phyloP scores from a whole-genome alignment of 2,329 filamentous ascomycete genomes.

The Orbilia oligospora region DNA sequence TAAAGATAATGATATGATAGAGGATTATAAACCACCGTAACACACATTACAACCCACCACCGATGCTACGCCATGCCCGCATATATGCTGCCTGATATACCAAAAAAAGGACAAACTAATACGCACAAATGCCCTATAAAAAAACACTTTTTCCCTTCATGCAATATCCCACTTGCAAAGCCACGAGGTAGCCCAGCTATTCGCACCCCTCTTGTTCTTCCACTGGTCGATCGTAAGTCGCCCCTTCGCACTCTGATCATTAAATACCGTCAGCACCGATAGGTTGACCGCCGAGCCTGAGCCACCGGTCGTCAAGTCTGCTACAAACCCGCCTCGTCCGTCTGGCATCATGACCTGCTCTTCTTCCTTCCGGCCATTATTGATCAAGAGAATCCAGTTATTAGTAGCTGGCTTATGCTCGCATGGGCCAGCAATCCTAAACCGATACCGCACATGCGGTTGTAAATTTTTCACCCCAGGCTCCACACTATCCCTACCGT shows the following conservation, averaged over 20 bases:
- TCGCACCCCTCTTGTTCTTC: constrained; percentile 35
- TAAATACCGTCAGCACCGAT: constrained; percentile 30
- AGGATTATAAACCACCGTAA: not conserved
- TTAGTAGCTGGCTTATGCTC: constrained; percentile 34
- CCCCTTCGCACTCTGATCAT: constrained; percentile 29
- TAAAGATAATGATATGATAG: not conserved
- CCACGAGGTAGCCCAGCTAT: constrained; percentile 29
- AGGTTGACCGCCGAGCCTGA: constrained; percentile 28
- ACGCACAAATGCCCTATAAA: constrained; percentile 14
- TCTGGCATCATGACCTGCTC: constrained; percentile 36
- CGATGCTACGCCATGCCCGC: constrained; percentile 19
- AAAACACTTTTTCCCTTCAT: not conserved
- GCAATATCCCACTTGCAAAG: constrained; percentile 37
- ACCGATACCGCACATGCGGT: constrained; percentile 35
- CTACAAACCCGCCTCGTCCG: constrained; percentile 42
- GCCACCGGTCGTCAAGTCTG: constrained; percentile 26
- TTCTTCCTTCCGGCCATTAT: constrained; percentile 26
- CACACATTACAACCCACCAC: constrained; percentile 40
- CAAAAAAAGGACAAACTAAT: constrained; percentile 5
- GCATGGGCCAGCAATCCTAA: constrained; percentile 40
- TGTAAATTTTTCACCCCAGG: constrained; percentile 22
- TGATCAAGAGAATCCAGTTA: constrained; percentile 37
- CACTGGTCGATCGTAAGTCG: constrained; percentile 33
- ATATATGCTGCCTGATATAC: not conserved
- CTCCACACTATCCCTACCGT: constrained; percentile 35